These are phyloP conservation scores for Penicillium mononematosum DNA, from an alignment of 495 filamentous ascomycete species.

Conservation along the genomic window DNA sequence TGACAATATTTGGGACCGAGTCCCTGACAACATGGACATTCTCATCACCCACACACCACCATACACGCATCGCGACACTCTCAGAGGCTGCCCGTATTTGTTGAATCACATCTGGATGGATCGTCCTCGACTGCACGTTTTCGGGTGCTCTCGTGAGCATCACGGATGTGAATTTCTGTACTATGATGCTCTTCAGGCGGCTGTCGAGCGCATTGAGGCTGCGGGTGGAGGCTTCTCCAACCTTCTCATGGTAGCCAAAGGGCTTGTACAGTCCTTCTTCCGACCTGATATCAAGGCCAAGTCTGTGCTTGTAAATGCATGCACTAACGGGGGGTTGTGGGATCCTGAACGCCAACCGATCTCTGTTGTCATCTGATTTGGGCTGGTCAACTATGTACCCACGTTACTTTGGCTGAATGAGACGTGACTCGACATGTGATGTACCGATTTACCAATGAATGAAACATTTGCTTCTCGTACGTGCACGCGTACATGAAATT, in stretches of 20 bases:
- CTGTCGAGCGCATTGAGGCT: neutral
- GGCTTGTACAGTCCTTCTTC: neutral
- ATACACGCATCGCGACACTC: neutral
- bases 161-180: neutral
- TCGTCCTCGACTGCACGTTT: neutral
- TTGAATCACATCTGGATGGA: neutral
- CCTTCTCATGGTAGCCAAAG: neutral
- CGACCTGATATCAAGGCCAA: neutral
- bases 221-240: neutral
- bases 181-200: neutral
- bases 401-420: neutral
- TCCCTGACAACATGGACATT: neutral
- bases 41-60: constrained; percentile 7
- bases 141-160: neutral
- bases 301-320: neutral
- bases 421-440: neutral
- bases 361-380: neutral
- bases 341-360: neutral
- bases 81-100: neutral
- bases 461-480: neutral
- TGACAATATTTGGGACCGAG: neutral
- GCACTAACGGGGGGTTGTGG: neutral
- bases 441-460: neutral
- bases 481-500: neutral
- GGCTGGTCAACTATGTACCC: neutral